Evolutionary conservation across 2,329 filamentous ascomycete genomes (phyloP).

Genomic region (Diatrype stigma): DNA sequence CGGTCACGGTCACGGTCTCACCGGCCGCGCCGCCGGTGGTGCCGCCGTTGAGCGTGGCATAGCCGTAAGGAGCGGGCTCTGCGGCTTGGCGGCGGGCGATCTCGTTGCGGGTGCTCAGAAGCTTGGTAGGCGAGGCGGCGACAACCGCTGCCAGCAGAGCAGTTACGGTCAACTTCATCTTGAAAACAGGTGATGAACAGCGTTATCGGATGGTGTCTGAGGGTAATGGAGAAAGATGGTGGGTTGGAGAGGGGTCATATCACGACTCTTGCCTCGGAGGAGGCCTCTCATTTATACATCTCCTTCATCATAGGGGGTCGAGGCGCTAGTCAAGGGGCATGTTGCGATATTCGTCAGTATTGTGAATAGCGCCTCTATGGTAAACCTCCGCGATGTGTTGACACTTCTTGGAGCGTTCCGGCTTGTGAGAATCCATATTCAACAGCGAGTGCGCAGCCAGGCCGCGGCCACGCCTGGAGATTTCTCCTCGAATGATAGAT

Average conservation of each 20-base stretch:
- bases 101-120: background rate
- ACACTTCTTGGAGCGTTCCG: background rate
- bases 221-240: background rate
- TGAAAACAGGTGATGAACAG: background rate
- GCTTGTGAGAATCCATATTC: background rate
- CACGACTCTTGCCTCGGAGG: background rate
- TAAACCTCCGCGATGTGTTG: background rate
- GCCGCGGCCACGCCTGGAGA: background rate
- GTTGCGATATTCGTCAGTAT: too few relatives aligned
- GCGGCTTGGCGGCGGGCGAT: background rate
- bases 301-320: too few relatives aligned
- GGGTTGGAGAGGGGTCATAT: too few relatives aligned
- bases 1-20: slow-evolving; percentile 39
- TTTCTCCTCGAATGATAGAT: background rate
- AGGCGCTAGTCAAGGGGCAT: too few relatives aligned
- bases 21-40: slow-evolving; percentile 44
- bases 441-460: background rate
- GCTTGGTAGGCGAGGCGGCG: background rate
- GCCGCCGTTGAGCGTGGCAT: slow-evolving; percentile 15
- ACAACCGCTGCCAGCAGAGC: background rate
- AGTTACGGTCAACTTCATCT: background rate
- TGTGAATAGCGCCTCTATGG: background rate
- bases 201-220: background rate
- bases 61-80: background rate
- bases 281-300: background rate